phyloP scores from a whole-genome alignment of 345 rosid species.

The Acer yangbiense region DNA sequence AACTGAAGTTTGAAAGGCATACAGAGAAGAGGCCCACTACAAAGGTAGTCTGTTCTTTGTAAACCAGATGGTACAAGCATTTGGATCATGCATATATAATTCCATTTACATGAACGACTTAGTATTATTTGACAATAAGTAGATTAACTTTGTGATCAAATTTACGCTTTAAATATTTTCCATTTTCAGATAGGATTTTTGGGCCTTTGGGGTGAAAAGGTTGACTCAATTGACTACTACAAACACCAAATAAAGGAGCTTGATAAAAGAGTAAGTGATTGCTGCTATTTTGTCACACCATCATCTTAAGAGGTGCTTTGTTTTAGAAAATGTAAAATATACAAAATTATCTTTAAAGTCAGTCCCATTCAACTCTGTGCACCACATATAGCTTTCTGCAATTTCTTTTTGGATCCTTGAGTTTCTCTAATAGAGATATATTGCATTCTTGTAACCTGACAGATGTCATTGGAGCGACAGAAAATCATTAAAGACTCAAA shows the following conservation, averaged over 20 bases:
- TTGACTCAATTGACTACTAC: constrained; percentile 87
- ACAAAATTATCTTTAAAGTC: constrained; percentile 1
- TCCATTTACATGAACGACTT: background rate
- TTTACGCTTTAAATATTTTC: constrained; percentile 18
- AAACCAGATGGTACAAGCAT: constrained; percentile 1
- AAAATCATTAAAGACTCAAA: constrained; percentile 71
- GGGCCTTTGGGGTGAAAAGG: constrained; percentile 78
- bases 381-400: constrained; percentile 1
- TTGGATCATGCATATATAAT: background rate
- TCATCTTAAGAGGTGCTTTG: background rate
- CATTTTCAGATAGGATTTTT: constrained; percentile 74
- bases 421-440: constrained; percentile 9
- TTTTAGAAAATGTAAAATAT: background rate
- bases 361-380: constrained; percentile 1
- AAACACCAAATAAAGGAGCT: constrained; percentile 56
- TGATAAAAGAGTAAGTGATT: constrained; percentile 57
- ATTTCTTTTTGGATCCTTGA: constrained; percentile 2
- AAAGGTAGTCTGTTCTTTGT: constrained; percentile 48
- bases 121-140: background rate
- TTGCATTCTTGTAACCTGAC: constrained; percentile 20
- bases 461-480: constrained; percentile 82
- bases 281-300: background rate
- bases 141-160: background rate
- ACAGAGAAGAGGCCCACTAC: constrained; percentile 76
- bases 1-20: constrained; percentile 76